These are phyloP conservation scores for Aspergillus puulaauensis DNA, from an alignment of 2,329 filamentous ascomycete species.

Conservation along the genomic window DNA sequence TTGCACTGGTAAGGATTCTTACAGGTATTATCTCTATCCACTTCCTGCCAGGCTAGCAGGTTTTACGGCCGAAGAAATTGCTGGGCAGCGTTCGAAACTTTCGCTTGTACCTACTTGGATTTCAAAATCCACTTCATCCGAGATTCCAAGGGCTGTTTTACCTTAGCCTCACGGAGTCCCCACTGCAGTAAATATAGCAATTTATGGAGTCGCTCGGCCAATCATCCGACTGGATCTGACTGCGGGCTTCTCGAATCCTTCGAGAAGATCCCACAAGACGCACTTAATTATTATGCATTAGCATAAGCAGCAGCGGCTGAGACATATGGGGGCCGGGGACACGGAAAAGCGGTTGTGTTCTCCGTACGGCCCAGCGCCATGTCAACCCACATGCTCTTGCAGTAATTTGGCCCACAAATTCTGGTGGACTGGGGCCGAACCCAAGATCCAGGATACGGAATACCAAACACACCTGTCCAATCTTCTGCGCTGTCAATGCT, in stretches of 20 bases:
- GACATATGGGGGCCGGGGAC: background rate
- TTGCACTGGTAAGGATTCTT: background rate
- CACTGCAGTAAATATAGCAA: slow-evolving; percentile 26
- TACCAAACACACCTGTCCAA: background rate
- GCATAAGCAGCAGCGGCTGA: background rate
- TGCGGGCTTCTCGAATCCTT: slow-evolving; percentile 32
- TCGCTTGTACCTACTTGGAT: background rate
- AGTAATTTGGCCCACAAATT: background rate
- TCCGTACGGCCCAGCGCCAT: background rate
- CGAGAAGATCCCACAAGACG: slow-evolving; percentile 17
- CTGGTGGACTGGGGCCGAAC: background rate
- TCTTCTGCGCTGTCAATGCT: background rate
- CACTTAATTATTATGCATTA: background rate
- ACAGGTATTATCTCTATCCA: background rate
- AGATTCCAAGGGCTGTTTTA: background rate
- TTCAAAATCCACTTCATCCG: slow-evolving; percentile 7
- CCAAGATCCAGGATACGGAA: background rate
- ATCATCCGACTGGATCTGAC: slow-evolving; percentile 10
- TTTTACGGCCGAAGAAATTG: background rate
- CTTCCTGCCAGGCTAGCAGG: background rate
- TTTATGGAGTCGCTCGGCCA: slow-evolving; percentile 7
- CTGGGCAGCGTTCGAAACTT: background rate
- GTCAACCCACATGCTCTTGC: background rate
- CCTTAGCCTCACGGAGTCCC: slow-evolving; percentile 14
- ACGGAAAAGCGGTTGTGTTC: background rate